These are phyloP conservation scores for Boletus rex-veris DNA, from an alignment of 768 basidiomycete species.

Conservation along the genomic window DNA sequence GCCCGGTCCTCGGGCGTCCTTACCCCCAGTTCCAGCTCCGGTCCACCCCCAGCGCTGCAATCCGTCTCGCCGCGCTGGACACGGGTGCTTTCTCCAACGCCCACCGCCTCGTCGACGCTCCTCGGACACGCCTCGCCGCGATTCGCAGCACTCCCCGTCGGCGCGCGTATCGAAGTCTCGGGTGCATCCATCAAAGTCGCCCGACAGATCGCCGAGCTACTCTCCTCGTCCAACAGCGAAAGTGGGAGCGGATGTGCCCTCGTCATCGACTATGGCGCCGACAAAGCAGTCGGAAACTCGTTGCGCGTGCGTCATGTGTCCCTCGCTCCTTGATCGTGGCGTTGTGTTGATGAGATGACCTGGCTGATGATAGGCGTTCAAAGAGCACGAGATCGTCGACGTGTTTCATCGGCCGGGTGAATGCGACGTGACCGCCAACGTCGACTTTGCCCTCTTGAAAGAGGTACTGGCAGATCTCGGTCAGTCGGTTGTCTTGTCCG, in stretches of 20 bases:
- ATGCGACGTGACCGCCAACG: constrained; percentile 93
- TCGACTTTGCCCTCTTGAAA: constrained; percentile 86
- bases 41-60: not conserved
- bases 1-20: constrained; percentile 17
- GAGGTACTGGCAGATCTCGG: constrained; percentile 71
- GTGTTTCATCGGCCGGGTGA: constrained; percentile 82
- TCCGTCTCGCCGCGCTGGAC: constrained; percentile 44
- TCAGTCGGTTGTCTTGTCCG: constrained; percentile 30
- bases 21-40: constrained; percentile 1
- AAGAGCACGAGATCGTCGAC: constrained; percentile 79
- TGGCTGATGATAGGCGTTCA: constrained; percentile 67
- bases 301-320: constrained; percentile 63
- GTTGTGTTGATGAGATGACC: no score
- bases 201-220: constrained; percentile 60
- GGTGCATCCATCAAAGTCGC: constrained; percentile 67
- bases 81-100: constrained; percentile 59
- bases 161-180: constrained; percentile 78
- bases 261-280: constrained; percentile 87
- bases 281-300: constrained; percentile 63
- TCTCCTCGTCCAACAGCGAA: constrained; percentile 26
- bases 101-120: constrained; percentile 51
- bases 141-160: constrained; percentile 64
- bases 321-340: not conserved
- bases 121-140: constrained; percentile 65
- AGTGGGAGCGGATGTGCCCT: constrained; percentile 56